Percentiles rank a stretch among this genome's conserved stretches.
phyloP scores from a whole-genome alignment of 768 basidiomycete species.

The Rossbeevera mucosa region DNA sequence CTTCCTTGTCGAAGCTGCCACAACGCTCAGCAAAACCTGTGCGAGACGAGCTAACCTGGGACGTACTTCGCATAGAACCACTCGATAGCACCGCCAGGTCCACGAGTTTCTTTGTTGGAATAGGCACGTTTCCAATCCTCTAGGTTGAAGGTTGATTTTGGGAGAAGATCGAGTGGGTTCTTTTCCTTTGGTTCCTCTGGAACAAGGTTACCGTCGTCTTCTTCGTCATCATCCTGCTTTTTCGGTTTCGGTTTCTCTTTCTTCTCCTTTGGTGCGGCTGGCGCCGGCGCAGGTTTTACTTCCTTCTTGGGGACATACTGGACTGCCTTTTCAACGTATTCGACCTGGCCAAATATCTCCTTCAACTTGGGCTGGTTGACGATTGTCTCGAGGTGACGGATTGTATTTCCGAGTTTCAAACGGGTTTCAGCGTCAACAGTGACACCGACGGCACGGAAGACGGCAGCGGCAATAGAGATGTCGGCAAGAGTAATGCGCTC shows the following conservation, averaged over 20 bases:
- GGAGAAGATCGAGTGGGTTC: conserved; percentile 91
- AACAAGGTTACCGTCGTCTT: conserved; percentile 71
- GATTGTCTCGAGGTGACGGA: conserved; percentile 86
- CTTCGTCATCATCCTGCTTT: conserved; percentile 53
- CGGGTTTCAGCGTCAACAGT: conserved; percentile 66
- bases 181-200: conserved; percentile 85
- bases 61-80: conserved; percentile 96
- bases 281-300: conserved; percentile 44
- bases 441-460: conserved; percentile 49
- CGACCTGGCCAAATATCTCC: conserved; percentile 55
- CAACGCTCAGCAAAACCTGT: conserved; percentile 2
- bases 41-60: background rate
- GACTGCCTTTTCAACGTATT: conserved; percentile 63
- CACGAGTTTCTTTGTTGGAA: conserved; percentile 96
- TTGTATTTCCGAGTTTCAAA: conserved; percentile 63
- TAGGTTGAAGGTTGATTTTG: conserved; percentile 82
- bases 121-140: conserved; percentile 98
- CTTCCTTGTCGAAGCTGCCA: conserved; percentile 75
- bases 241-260: conserved; percentile 67
- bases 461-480: conserved; percentile 56
- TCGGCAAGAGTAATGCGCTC: conserved; percentile 96
- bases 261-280: conserved; percentile 42
- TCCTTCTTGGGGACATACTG: conserved; percentile 71
- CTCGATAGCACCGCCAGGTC: conserved; percentile 74
- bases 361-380: conserved; percentile 77